These are phyloP conservation scores for Ophiognomonia clavigignenti-juglandacearum DNA, from an alignment of 2,329 filamentous ascomycete species.

Conservation along the genomic window DNA sequence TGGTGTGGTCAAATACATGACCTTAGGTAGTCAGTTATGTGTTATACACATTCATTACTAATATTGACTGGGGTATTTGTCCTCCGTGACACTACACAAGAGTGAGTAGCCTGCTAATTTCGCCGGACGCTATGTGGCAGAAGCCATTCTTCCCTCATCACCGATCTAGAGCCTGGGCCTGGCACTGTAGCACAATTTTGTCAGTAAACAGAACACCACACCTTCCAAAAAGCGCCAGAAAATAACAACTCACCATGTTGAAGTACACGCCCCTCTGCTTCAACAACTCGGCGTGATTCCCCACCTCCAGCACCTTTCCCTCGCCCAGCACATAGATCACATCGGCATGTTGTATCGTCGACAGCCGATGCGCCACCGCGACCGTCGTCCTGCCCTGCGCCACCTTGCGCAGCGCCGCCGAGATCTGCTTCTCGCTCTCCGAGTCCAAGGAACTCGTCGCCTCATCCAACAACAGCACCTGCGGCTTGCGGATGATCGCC, in stretches of 20 bases:
- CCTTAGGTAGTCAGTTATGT: too few relatives aligned
- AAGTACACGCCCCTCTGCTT: slow-evolving; percentile 50
- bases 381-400: slow-evolving; percentile 60
- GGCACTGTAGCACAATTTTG: slow-evolving; percentile 37
- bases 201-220: neutral
- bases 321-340: slow-evolving; percentile 75
- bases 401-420: slow-evolving; percentile 63
- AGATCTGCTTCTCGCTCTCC: slow-evolving; percentile 56
- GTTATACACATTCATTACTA: neutral
- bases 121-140: too few relatives aligned
- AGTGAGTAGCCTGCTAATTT: too few relatives aligned
- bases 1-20: too few relatives aligned
- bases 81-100: too few relatives aligned
- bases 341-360: slow-evolving; percentile 74
- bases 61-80: neutral
- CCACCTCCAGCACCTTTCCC: slow-evolving; percentile 52
- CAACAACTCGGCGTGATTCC: slow-evolving; percentile 47
- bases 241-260: slow-evolving; percentile 48
- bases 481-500: slow-evolving; percentile 46
- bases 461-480: slow-evolving; percentile 53
- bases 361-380: slow-evolving; percentile 72
- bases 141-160: slow-evolving; percentile 22
- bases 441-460: slow-evolving; percentile 56
- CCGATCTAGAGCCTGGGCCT: slow-evolving; percentile 53
- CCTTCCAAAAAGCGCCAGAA: neutral